Evolutionary conservation across 1,284 basidiomycete genomes (phyloP), one percentile per base, ranked within the genome.

Genomic region (Cryptococcus neoformans): DNA sequence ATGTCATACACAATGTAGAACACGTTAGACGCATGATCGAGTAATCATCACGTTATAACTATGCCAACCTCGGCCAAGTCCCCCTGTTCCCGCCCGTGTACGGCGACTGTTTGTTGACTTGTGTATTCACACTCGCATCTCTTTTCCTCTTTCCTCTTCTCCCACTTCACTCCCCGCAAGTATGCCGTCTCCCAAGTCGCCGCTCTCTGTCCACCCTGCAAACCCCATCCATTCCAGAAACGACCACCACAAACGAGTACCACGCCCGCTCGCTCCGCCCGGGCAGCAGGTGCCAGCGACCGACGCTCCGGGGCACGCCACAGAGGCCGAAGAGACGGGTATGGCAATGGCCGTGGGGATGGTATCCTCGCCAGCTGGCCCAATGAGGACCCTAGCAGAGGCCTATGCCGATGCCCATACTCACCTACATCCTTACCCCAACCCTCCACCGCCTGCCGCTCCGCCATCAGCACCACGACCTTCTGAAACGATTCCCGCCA

Each of bases 351-450:
- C 34, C 12, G 34, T 12, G 39, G 28, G 28, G 28, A 28, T 28
- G 28, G 28, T 28, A 28, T 4, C 28, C 28, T 28, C 28, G 4
- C 28, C 28, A 28, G 28, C 28, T 28, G 28, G 28, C 28, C 28
- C 28, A 28, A 59, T 49, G 28, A 53, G 60, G 10, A 67, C 65
- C 3, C 53, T 51, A 6, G 68, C 68, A 28, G 68, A 65, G 50
- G 68, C 58, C 6, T 70, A 70, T 51, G 68, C 68, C 0, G 60
- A 56, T 44, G 62, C 60, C 6, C 62, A 70, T 52, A 51, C 62
- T 12, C 57, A 51, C 28, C 50, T 38, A 47, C 49, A 45, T 17
- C 14, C 37, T n/a, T 38, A 17, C 14, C 11, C 35, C n/a, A 40
- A 17, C 44, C 28, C 21, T 21, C 14, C 38, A 37, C 28, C n/a